phyloP scores from a whole-genome alignment of 23 red algal genomes.

The Gracilaria vermiculophylla region DNA sequence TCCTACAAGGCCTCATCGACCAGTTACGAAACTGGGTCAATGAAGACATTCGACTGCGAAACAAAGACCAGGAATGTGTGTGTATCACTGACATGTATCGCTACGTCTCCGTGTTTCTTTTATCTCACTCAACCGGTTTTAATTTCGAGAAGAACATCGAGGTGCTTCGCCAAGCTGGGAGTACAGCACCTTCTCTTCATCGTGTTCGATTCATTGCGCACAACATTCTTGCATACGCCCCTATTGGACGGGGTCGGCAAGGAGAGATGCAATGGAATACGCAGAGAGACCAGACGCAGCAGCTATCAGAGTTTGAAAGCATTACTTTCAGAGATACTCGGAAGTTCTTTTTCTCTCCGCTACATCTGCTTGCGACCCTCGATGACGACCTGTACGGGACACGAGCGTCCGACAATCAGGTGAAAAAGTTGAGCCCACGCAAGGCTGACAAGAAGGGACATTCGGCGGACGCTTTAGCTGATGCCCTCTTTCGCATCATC shows the following conservation, averaged over 20 bases:
- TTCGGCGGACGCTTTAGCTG: neutral
- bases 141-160: neutral
- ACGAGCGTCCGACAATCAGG: constrained; percentile 5
- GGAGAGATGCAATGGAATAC: neutral
- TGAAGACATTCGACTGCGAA: constrained; percentile 2
- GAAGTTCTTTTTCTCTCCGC: neutral
- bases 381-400: constrained; percentile 27
- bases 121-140: constrained; percentile 10
- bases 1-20: neutral
- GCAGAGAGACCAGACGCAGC: neutral
- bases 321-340: constrained; percentile 12
- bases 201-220: neutral
- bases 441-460: constrained; percentile 12
- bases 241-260: neutral
- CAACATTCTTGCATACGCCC: neutral
- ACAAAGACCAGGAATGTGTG: neutral
- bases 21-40: constrained; percentile 10
- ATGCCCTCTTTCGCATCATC: neutral
- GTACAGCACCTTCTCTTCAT: neutral
- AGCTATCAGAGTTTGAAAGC: constrained; percentile 19
- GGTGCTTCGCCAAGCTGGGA: neutral
- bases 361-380: neutral
- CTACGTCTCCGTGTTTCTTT: neutral
- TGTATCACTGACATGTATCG: neutral
- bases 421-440: neutral